Evolutionary conservation across 2,329 filamentous ascomycete genomes (phyloP).

Genomic region (Daldinia sp.): DNA sequence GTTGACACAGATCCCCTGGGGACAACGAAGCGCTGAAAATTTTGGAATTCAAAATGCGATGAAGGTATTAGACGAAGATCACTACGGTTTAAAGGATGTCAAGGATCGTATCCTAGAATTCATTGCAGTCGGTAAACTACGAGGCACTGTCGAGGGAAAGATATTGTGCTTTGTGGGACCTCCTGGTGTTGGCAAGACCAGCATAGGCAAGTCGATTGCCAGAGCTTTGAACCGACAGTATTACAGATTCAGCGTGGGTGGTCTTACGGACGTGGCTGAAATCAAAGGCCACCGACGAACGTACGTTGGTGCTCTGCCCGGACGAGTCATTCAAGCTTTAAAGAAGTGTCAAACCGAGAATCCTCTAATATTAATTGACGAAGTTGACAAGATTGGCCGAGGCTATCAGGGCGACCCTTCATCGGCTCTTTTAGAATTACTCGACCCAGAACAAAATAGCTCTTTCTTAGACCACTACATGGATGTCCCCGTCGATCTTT

Average conservation of each 20-base stretch:
- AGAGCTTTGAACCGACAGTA: slow-evolving; percentile 94
- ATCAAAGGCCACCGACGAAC: slow-evolving; percentile 98
- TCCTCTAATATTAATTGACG: slow-evolving; percentile 93
- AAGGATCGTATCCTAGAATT: slow-evolving; percentile 99
- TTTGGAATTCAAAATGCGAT: slow-evolving; percentile 94
- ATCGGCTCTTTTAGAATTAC: slow-evolving; percentile 88
- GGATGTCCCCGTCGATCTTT: slow-evolving; percentile 96
- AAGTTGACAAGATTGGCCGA: slow-evolving; percentile 96
- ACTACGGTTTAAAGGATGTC: slow-evolving; percentile 96
- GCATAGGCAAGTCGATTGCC: slow-evolving; percentile 97
- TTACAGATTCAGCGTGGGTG: slow-evolving; percentile 97
- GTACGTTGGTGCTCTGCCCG: slow-evolving; percentile 94
- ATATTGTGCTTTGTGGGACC: slow-evolving; percentile 98
- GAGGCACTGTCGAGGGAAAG: slow-evolving; percentile 97
- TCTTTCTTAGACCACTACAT: slow-evolving; percentile 99
- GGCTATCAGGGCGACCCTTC: slow-evolving; percentile 97
- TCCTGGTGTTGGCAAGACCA: slow-evolving; percentile 97
- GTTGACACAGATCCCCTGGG: slow-evolving; percentile 98
- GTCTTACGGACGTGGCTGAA: slow-evolving; percentile 95
- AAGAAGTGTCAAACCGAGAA: slow-evolving; percentile 99
- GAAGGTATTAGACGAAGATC: slow-evolving; percentile 91
- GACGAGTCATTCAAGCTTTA: slow-evolving; percentile 95
- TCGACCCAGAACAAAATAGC: slow-evolving; percentile 96
- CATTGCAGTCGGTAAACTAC: slow-evolving; percentile 95
- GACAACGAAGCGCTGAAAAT: slow-evolving; percentile 92